Evolutionary conservation across 176 grass and related monocot genomes (phyloP).

Genomic region (Eragrostis nindensis): DNA sequence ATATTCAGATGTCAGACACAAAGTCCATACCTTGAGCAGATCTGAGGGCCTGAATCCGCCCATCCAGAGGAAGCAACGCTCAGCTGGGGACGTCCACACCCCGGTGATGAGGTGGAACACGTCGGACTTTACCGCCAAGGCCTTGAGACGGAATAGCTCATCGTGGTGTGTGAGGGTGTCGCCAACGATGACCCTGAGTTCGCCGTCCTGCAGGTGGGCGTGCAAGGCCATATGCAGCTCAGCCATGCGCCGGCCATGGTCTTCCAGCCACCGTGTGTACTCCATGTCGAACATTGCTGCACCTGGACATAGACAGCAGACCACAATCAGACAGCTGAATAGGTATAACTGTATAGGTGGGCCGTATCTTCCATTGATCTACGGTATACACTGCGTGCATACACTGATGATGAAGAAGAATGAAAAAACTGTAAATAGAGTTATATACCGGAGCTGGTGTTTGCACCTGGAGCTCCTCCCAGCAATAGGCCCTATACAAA

Average conservation of each 20-base stretch:
- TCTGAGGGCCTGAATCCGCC: conserved; percentile 86
- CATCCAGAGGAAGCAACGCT: conserved; percentile 94
- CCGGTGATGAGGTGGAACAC: conserved; percentile 90
- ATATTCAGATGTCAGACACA: conserved; percentile 15
- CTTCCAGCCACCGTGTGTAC: conserved; percentile 70
- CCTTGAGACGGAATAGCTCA: conserved; percentile 72
- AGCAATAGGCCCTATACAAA: conserved; percentile 63
- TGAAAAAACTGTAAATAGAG: neutral
- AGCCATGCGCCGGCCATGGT: conserved; percentile 52
- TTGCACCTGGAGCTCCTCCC: conserved; percentile 68
- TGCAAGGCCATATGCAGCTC: conserved; percentile 66
- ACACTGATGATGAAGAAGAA: neutral
- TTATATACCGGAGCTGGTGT: conserved; percentile 59
- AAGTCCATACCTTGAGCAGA: conserved; percentile 73
- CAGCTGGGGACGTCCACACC: conserved; percentile 63
- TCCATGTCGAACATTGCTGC: conserved; percentile 71
- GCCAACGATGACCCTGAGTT: conserved; percentile 70
- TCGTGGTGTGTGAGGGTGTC: conserved; percentile 64
- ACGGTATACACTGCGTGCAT: neutral
- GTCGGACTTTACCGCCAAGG: conserved; percentile 48
- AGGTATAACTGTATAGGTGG: neutral
- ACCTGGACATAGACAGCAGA: neutral
- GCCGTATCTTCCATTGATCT: neutral
- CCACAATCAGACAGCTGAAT: neutral
- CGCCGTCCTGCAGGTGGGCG: conserved; percentile 53